phyloP scores from a whole-genome alignment of 2,329 filamentous ascomycete species.

The Fusarium papillatum region DNA sequence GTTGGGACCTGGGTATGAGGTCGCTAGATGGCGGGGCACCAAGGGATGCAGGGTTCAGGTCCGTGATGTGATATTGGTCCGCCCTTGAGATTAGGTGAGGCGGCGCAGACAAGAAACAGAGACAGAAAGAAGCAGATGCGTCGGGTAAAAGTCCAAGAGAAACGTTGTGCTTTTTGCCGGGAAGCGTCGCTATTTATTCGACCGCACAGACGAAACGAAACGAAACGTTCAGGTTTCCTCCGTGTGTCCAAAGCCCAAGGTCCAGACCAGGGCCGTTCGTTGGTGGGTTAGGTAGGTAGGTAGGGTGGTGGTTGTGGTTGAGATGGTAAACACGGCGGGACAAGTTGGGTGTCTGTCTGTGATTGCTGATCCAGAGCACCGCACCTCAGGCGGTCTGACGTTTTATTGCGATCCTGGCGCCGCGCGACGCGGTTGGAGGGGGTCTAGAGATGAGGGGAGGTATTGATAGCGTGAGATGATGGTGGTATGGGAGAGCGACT shows the following conservation, averaged over 20 bases:
- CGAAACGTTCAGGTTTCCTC: slow-evolving; percentile 9
- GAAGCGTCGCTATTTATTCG: slow-evolving; percentile 28
- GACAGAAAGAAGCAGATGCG: not conserved
- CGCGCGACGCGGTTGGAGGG: slow-evolving; percentile 30
- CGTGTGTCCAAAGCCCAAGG: not conserved
- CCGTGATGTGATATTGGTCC: slow-evolving; percentile 29
- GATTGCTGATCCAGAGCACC: slow-evolving; percentile 24
- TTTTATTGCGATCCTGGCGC: slow-evolving; percentile 42
- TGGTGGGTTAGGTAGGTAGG: not conserved
- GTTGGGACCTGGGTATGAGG: slow-evolving; percentile 9
- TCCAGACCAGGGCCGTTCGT: slow-evolving; percentile 6
- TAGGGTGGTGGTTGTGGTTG: not conserved
- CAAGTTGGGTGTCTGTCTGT: slow-evolving; percentile 24
- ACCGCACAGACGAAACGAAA: slow-evolving; percentile 16
- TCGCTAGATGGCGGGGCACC: slow-evolving; percentile 23
- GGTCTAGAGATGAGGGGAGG: slow-evolving; percentile 31
- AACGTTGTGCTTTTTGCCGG: slow-evolving; percentile 7
- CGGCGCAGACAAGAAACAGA: not conserved
- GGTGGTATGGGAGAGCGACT: slow-evolving; percentile 16
- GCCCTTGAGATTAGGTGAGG: slow-evolving; percentile 31
- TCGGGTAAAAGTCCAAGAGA: not conserved
- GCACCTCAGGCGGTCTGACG: slow-evolving; percentile 41
- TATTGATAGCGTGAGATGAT: slow-evolving; percentile 28
- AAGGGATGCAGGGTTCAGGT: slow-evolving; percentile 37
- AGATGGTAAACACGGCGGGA: slow-evolving; percentile 25